Evolutionary conservation across 2,329 filamentous ascomycete species (phyloP).

Genomic region (Seiridium cupressi): DNA sequence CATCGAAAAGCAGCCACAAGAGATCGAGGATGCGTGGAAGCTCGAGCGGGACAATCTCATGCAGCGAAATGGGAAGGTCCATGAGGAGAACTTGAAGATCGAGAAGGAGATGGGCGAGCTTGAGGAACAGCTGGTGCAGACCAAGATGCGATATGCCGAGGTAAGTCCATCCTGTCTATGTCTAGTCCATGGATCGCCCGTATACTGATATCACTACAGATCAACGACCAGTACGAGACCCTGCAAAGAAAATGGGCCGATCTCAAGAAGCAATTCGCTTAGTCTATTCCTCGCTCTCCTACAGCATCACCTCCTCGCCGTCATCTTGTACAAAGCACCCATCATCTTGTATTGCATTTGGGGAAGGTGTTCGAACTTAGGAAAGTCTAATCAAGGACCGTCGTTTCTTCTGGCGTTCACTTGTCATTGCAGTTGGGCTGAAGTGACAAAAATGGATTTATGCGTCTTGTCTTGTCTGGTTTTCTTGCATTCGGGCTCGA

Average conservation of each 20-base stretch:
- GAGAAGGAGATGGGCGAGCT: conserved; percentile 90
- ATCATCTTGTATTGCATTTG: conserved; percentile 1
- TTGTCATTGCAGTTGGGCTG: conserved; percentile 1
- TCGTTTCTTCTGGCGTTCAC: background rate
- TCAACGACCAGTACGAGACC: conserved; percentile 69
- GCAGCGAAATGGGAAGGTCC: conserved; percentile 87
- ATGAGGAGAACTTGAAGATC: conserved; percentile 84
- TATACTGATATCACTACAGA: conserved; percentile 41
- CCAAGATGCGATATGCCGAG: conserved; percentile 94
- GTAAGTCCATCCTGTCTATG: conserved; percentile 51
- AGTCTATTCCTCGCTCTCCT: conserved; percentile 9
- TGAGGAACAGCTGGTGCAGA: conserved; percentile 87
- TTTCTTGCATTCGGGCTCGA: background rate
- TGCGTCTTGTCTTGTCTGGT: background rate
- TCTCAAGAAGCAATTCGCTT: conserved; percentile 59
- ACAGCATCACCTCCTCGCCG: background rate
- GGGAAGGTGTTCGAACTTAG: conserved; percentile 1
- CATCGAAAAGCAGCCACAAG: conserved; percentile 84
- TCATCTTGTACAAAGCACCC: conserved; percentile 3
- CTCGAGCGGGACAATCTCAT: conserved; percentile 89
- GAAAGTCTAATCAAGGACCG: background rate
- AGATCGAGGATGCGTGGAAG: conserved; percentile 80
- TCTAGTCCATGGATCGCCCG: too few relatives aligned
- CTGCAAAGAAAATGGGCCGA: conserved; percentile 77
- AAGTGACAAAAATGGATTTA: background rate